Percentiles rank a stretch among this genome's conserved stretches.
These are phyloP conservation scores for Plectranthus barbatus DNA, from an alignment of 257 asterid species.

Conservation along the genomic window DNA sequence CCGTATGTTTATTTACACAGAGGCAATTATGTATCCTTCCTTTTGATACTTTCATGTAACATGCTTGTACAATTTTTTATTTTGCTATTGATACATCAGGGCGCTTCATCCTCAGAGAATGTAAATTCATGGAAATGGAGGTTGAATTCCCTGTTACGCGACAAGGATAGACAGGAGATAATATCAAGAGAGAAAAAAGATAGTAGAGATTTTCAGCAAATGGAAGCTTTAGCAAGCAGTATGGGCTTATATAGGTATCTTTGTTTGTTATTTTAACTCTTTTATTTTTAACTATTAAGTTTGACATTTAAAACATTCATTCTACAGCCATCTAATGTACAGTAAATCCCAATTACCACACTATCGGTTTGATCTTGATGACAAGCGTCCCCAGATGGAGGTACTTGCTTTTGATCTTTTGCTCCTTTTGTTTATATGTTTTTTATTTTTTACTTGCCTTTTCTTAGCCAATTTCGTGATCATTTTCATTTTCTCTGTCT, in stretches of 20 bases:
- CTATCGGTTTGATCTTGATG: conserved; percentile 94
- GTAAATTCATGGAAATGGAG: conserved; percentile 58
- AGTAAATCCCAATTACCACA: conserved; percentile 89
- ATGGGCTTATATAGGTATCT: conserved; percentile 80
- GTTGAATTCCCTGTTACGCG: conserved; percentile 41
- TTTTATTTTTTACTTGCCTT: conserved; percentile 5
- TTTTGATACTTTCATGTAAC: neutral
- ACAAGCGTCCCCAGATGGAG: conserved; percentile 97
- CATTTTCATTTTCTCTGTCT: neutral
- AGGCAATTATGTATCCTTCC: neutral
- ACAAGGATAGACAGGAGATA: conserved; percentile 58
- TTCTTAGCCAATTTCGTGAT: conserved; percentile 10
- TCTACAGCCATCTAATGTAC: conserved; percentile 74
- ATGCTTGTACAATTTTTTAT: neutral
- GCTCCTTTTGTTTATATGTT: neutral
- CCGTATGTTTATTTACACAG: conserved; percentile 28
- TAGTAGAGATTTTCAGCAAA: conserved; percentile 73
- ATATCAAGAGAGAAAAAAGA: conserved; percentile 90
- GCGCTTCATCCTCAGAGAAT: conserved; percentile 32
- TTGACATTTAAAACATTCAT: conserved; percentile 12
- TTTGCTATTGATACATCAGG: conserved; percentile 29
- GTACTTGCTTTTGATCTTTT: conserved; percentile 30
- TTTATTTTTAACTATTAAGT: conserved; percentile 1
- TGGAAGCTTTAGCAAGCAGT: conserved; percentile 68
- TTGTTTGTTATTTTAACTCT: neutral